Evolutionary conservation across 2,329 filamentous ascomycete species (phyloP).

Genomic region (Tolypocladium ophioglossoides): DNA sequence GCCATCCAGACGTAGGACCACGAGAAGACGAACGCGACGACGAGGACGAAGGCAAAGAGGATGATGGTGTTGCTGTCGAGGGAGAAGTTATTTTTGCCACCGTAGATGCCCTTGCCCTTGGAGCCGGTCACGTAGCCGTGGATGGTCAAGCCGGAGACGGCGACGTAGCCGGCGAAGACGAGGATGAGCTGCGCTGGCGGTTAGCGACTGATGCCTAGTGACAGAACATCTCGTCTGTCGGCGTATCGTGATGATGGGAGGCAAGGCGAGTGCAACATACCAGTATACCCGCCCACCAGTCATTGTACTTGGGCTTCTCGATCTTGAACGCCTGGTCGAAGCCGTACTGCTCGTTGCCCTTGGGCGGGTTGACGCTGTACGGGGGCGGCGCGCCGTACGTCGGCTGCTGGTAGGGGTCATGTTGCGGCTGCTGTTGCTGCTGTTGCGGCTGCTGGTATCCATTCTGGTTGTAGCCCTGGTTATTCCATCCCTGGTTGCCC

Average conservation of each 20-base stretch:
- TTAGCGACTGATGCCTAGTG: not conserved
- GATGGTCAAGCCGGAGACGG: slow-evolving; percentile 64
- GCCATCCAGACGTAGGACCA: slow-evolving; percentile 67
- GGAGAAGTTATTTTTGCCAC: slow-evolving; percentile 50
- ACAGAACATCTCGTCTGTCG: not conserved
- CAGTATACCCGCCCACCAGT: slow-evolving; percentile 78
- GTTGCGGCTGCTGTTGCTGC: slow-evolving; percentile 11
- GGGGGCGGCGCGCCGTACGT: slow-evolving; percentile 18
- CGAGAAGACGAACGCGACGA: slow-evolving; percentile 63
- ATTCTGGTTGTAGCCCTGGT: slow-evolving; percentile 9
- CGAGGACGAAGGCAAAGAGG: slow-evolving; percentile 71
- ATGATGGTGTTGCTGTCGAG: slow-evolving; percentile 79
- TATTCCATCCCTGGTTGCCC: slow-evolving; percentile 5
- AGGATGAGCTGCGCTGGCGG: slow-evolving; percentile 48
- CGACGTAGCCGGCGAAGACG: slow-evolving; percentile 63
- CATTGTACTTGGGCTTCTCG: slow-evolving; percentile 77
- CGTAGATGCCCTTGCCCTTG: slow-evolving; percentile 66
- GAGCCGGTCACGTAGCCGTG: slow-evolving; percentile 57
- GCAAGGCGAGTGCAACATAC: slow-evolving; percentile 27
- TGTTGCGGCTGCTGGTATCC: slow-evolving; percentile 8
- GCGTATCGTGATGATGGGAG: not conserved
- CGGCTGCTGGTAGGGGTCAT: slow-evolving; percentile 17
- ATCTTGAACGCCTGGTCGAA: slow-evolving; percentile 81
- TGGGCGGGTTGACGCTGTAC: slow-evolving; percentile 25
- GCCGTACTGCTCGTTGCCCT: slow-evolving; percentile 31